Evolutionary conservation across 2,329 filamentous ascomycete genomes (phyloP), one percentile per base, ranked within the genome.

Genomic region (Microdochium bolleyi): DNA sequence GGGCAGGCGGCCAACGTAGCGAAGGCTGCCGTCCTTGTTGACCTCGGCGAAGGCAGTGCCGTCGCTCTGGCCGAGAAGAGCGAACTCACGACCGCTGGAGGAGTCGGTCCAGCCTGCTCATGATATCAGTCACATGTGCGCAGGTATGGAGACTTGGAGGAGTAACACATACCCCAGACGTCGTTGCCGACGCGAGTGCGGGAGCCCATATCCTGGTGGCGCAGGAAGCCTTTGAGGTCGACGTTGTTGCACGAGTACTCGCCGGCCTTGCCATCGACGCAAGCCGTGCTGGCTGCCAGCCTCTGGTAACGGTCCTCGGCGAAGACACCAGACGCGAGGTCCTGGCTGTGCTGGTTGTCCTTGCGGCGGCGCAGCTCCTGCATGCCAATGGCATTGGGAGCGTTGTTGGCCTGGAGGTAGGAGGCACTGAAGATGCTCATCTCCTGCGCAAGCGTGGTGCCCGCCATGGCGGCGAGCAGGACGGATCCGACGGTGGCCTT

Each of bases 11-110:
- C 75, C 76, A 3, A 76, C 63, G 51, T 77, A 76, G 49, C 68
- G 60, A 16, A 79, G 64, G 52, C 70, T 67, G 16, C 76, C 76
- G 41, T 70, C 64, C 50, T 67, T 62, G 48, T 61, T 64, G 51
- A 79, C 67, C 56, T 79, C 76, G 13, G 73, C 72, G 49, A 79
- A 78, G 3, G 73, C 73, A 1, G 75, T 73, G 19, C 77, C 76
- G 51, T 78, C 73, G n/a, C 64, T 66, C 55, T 77, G 73, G 3
- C 73, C 75, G 24, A 78, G 67, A 24, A 72, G 69, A n/a, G 68
- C 72, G 49, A 78, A 77, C 58, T 79, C 75, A 3, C 75, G 71
- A 16, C 75, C 76, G 24, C n/a, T 46, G 21, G 9, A 8, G 3
- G 41, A 22, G 41, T 46, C 41, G n/a, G 41, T 46, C 41, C 41